Base-by-base conservation (phyloP, 768 basidiomycete species). In the Rossbeevera mucosa region DNA sequence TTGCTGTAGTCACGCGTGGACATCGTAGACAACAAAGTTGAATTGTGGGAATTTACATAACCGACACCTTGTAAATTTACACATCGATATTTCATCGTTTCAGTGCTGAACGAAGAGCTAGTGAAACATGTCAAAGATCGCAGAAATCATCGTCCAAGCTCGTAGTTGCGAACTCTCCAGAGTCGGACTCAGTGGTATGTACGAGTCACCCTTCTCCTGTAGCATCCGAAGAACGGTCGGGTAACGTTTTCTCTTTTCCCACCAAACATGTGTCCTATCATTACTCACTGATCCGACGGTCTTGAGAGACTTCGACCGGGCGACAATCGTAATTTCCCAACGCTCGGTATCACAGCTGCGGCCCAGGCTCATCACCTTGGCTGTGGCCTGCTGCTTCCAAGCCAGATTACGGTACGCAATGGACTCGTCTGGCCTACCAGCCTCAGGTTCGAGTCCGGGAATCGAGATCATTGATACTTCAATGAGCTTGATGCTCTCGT, bases 1-100 rank as follows among this genome's bases (percentile, higher is more conserved):
- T 49, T 56, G 51, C 48, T 42, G 26, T 47, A 26, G 48, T 58
- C 55, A 54, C 57, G 62, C 55, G 55, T 47, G n/a, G 52, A 48
- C 65, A 62, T 62, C 1, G 54, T 33, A 13, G 41, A 55, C n/a
- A 11, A 20, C 25, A 20, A 24, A 3, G 50, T 26, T 5, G 26
- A 47, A 31, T 40, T 36, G 62, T 61, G 62, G 64, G 64, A 63
- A 64, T 51, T n/a, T n/a, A n/a, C n/a, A n/a, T n/a, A n/a, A n/a
- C 36, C 28, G 9, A 28, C 7, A 26, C 26, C 7, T 25, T n/a
- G n/a, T n/a, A n/a, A n/a, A n/a, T 25, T 25, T 7, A 25, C 25
- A 25, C 25, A 25, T n/a, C n/a, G n/a, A 36, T 36, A 36, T 33
- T n/a, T n/a, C n/a, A n/a, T n/a, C n/a, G n/a, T n/a, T n/a, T n/a